Base-by-base conservation (phyloP, 1,284 basidiomycete genomes). In the Fomitiporia mediterranea region DNA sequence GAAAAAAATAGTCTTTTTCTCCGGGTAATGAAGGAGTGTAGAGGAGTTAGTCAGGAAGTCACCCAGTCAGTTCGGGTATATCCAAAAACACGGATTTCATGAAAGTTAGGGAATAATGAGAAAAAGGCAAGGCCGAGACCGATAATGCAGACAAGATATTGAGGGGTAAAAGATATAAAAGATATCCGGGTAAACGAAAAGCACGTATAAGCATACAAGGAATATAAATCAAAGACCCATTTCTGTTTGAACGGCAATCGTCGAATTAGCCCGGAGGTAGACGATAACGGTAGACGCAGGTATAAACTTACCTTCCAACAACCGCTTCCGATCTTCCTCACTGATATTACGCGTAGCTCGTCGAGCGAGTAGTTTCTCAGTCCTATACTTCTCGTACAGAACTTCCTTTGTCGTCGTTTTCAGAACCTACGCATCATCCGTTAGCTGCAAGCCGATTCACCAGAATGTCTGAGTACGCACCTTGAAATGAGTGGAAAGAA, bases 361-460 rank as follows among this genome's bases (percentile, higher is more conserved):
- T 60, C 89, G 78, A 28, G 87, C 88, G 17, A 92, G 80, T 55
- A 92, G 78, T 69, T 91, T 91, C 74, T 92, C 88, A 0, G 89
- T 91, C 64, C 89, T 77, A 69, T 82, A 92, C 64, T 81, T 85
- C 72, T 92, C 89, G 67, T 92, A 92, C 67, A 91, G 70, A 55
- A 90, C 87, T 66, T 92, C 88, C 64, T 83, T 86, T 42, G 89
- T 91, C 59, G 83, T 81, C 53, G 75, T 81, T 72, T 90, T 91
- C 56, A 92, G 74, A 65, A 87, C 76, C 89, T 90, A 66, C 44
- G 57, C 46, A 60, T 56, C 56, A 56, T 59, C 51, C 37, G n/a
- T n/a, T n/a, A n/a, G n/a, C n/a, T n/a, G n/a, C n/a, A n/a, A n/a
- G n/a, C n/a, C n/a, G n/a, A 25, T 30, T 40, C n/a, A 53, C 52